Evolutionary conservation across 225 moss, liverwort and hornwort genomes (phyloP).

Genomic region (Pseudoscleropodium purum): DNA sequence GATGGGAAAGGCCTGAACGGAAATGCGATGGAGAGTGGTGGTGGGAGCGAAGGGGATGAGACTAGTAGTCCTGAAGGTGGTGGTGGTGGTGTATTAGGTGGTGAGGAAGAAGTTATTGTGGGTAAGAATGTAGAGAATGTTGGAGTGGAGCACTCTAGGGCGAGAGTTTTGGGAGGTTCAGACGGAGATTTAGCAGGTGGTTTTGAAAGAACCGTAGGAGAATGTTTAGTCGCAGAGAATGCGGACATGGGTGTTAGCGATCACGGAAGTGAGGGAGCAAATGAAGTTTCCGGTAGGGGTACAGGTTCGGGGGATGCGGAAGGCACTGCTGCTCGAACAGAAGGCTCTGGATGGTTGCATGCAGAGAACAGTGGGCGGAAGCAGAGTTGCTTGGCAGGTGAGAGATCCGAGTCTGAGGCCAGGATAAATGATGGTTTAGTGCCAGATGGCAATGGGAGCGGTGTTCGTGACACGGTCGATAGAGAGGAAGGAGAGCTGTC

Average conservation of each 20-base stretch:
- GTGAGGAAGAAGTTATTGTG: not conserved
- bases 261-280: not conserved
- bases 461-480: slow-evolving; percentile 1
- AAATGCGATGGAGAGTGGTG: slow-evolving; percentile 8
- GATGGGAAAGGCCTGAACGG: not conserved
- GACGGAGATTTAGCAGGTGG: not conserved
- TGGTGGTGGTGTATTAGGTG: not conserved
- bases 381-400: slow-evolving; percentile 10
- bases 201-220: not conserved
- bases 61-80: slow-evolving; percentile 18
- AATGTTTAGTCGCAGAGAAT: not conserved
- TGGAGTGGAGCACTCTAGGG: not conserved
- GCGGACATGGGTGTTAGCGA: not conserved
- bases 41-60: slow-evolving; percentile 30
- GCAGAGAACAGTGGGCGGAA: slow-evolving; percentile 6
- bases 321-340: slow-evolving; percentile 1
- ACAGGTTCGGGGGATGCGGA: not conserved
- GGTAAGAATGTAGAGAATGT: not conserved
- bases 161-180: not conserved
- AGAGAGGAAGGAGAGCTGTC: slow-evolving; percentile 52
- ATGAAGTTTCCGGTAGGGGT: not conserved
- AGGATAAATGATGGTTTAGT: not conserved
- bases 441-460: slow-evolving; percentile 1
- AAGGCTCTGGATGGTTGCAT: not conserved
- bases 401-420: not conserved